Percentiles rank a stretch among this genome's conserved stretches.
These are phyloP conservation scores for Mortierella polycephala DNA, from an alignment of 371 early-diverging fungal species.

Conservation along the genomic window DNA sequence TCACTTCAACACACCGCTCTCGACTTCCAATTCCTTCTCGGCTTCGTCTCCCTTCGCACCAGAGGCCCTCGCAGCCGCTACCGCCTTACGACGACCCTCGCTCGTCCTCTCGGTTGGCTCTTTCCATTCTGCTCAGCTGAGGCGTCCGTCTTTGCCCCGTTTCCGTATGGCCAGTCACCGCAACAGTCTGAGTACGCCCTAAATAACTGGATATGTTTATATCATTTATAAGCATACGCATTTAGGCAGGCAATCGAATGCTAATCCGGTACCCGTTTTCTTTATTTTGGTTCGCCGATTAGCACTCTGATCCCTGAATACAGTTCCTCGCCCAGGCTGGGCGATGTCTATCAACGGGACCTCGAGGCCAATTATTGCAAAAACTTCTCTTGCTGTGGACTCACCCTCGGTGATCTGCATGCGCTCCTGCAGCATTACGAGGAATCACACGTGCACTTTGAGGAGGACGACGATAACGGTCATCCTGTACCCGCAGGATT, in stretches of 20 bases:
- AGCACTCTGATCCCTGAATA: constrained; percentile 34
- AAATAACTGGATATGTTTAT: neutral
- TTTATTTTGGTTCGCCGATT: neutral
- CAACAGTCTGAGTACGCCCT: constrained; percentile 43
- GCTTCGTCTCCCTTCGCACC: constrained; percentile 46
- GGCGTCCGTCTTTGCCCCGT: constrained; percentile 47
- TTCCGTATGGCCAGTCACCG: constrained; percentile 48
- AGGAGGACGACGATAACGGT: constrained; percentile 72
- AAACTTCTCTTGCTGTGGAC: constrained; percentile 92
- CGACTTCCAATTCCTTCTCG: constrained; percentile 19
- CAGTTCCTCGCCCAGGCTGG: constrained; percentile 45
- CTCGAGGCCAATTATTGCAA: constrained; percentile 90
- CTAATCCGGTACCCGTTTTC: neutral
- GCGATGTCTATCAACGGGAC: constrained; percentile 80
- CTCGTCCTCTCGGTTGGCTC: constrained; percentile 49
- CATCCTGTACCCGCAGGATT: constrained; percentile 50
- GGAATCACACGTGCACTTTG: constrained; percentile 89
- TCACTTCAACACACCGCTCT: constrained; percentile 17
- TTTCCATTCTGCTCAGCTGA: constrained; percentile 51
- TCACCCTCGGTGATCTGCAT: constrained; percentile 84
- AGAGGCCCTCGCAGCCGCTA: constrained; percentile 46
- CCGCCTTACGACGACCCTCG: constrained; percentile 43
- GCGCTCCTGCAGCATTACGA: constrained; percentile 94
- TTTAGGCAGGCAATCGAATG: neutral
- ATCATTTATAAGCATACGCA: neutral